Conservation (phyloP, 2,329 filamentous ascomycete species). For the Bipolaris victoriae region DNA sequence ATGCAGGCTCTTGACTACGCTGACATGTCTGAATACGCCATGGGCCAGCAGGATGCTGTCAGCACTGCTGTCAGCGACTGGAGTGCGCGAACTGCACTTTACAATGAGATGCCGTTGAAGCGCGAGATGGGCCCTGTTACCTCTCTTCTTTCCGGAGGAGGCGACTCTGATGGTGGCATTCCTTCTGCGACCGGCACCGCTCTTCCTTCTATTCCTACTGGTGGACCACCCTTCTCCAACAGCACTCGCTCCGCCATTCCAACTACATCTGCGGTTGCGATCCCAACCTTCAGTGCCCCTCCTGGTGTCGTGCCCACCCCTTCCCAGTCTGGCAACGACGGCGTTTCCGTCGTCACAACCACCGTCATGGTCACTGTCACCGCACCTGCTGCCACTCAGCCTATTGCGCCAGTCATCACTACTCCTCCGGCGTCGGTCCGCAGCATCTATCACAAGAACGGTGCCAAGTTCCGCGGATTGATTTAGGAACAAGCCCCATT, state of each 20-base stretch:
- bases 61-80: slow-evolving; percentile 49
- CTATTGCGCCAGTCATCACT: slow-evolving; percentile 6
- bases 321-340: slow-evolving; percentile 9
- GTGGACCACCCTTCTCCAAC: neutral
- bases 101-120: slow-evolving; percentile 31
- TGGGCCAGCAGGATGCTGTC: slow-evolving; percentile 53
- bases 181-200: slow-evolving; percentile 6
- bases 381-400: slow-evolving; percentile 5
- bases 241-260: neutral
- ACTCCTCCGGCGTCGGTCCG: slow-evolving; percentile 1
- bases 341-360: slow-evolving; percentile 33
- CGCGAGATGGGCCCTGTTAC: slow-evolving; percentile 40
- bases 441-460: slow-evolving; percentile 19
- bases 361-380: slow-evolving; percentile 32
- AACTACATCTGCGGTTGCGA: slow-evolving; percentile 15
- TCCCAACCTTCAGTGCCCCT: slow-evolving; percentile 26
- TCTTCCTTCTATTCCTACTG: slow-evolving; percentile 1
- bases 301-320: slow-evolving; percentile 20
- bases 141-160: slow-evolving; percentile 15
- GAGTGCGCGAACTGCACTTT: slow-evolving; percentile 50
- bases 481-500: slow-evolving; percentile 2
- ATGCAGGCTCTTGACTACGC: slow-evolving; percentile 7
- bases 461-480: slow-evolving; percentile 36
- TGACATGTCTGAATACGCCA: slow-evolving; percentile 25
- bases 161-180: slow-evolving; percentile 4